Base-by-base conservation (phyloP, 345 rosid species). In the Pistacia integerrima region DNA sequence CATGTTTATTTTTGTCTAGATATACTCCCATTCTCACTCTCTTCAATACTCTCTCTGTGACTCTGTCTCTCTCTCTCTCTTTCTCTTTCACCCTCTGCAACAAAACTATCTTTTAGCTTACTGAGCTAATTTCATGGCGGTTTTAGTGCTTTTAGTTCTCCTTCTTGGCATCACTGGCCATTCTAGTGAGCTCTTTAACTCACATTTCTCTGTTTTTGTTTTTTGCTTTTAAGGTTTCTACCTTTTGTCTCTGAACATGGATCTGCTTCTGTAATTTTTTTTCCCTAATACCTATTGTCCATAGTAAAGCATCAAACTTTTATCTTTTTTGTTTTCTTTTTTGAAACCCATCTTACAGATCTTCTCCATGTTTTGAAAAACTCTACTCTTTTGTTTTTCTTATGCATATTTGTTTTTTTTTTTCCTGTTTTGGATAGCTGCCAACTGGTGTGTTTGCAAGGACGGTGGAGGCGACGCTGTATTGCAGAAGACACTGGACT, bases 381-480 rank as follows among this genome's bases (percentile, higher is more conserved):
- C 46, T 5, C 33, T 1, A 30, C 33, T 30, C 33, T 49, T 8
- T 3, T 69, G 36, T 4, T 18, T 55, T 52, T 55, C 13, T 3
- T 18, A 33, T 8, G 8, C 46, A 1, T 17, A 51, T n/a, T 2
- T 18, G n/a, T 35, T 1, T 38, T 9, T n/a, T 0, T 51, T 11
- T 9, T 4, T 17, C 0, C 4, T 22, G 9, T 1, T 52, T 20
- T 0, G 12, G 67, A 73, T 75, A 91, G 97, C 85, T 74, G 92
- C 87, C 38, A 59, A 84, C 57, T 93, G 98, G 98, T 96, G 99
- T 78, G 90, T 91, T 49, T 96, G 98, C 91, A 96, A 91, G 75
- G 88, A 85, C 1, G 89, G 85, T 20, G 25, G 79, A 82, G 46
- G 84, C 71, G 92, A 91, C 41, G 0, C 88, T 55, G 85, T n/a